phyloP scores from a whole-genome alignment of 495 filamentous ascomycete species.

The Aspergillus campestris region DNA sequence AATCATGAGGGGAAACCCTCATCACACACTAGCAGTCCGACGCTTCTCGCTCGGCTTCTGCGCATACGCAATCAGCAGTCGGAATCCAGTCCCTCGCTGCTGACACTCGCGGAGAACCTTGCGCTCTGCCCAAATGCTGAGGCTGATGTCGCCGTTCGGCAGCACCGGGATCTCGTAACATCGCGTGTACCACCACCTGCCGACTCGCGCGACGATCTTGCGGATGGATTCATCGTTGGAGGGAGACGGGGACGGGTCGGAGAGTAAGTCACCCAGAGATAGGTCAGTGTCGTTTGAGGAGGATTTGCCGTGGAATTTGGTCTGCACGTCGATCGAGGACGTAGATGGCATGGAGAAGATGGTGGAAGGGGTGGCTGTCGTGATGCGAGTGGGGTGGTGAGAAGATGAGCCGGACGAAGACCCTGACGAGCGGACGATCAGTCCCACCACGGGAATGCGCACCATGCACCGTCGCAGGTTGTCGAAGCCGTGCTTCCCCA shows the following conservation, averaged over 20 bases:
- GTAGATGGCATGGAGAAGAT: constrained; percentile 19
- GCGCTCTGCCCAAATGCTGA: constrained; percentile 76
- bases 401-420: constrained; percentile 24
- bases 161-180: constrained; percentile 74
- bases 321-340: constrained; percentile 16
- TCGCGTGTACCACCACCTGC: constrained; percentile 90
- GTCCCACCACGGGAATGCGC: constrained; percentile 78
- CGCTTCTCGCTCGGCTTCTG: constrained; percentile 62
- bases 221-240: constrained; percentile 72
- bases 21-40: constrained; percentile 48
- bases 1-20: no score
- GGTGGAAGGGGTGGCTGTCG: constrained; percentile 21
- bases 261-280: constrained; percentile 63
- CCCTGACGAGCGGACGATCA: constrained; percentile 40
- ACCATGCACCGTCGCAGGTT: constrained; percentile 83
- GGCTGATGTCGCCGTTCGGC: constrained; percentile 38
- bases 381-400: constrained; percentile 13
- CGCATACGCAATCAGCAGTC: constrained; percentile 84
- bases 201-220: constrained; percentile 85
- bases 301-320: constrained; percentile 23
- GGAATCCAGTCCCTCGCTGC: constrained; percentile 75
- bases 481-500: constrained; percentile 73
- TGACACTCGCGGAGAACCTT: constrained; percentile 76
- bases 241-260: constrained; percentile 44
- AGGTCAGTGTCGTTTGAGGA: constrained; percentile 42